A percentile compares a stretch with the other conserved stretches of the same genome.
These are phyloP conservation scores for Papiliotrema flavescens DNA, from an alignment of 1,284 basidiomycete species.

Conservation along the genomic window DNA sequence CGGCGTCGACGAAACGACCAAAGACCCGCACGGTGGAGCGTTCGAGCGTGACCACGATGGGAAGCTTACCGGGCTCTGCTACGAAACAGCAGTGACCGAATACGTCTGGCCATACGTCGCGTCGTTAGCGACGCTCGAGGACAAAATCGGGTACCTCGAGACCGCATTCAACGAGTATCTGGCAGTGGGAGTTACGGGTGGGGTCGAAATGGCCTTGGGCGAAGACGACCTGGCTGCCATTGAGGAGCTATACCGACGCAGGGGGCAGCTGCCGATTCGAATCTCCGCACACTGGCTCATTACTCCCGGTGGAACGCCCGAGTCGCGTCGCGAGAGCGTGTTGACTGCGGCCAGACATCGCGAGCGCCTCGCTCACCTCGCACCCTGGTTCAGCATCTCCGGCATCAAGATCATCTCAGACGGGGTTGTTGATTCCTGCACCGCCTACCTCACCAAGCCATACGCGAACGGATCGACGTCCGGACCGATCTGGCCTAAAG, in stretches of 20 bases:
- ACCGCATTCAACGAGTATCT: constrained; percentile 20
- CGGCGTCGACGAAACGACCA: constrained; percentile 18
- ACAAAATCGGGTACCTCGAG: constrained; percentile 14
- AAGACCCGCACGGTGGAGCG: constrained; percentile 22
- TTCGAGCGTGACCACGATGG: constrained; percentile 27
- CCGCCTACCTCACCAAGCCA: constrained; percentile 29
- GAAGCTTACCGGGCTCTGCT: constrained; percentile 20
- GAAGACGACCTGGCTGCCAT: constrained; percentile 24
- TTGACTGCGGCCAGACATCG: constrained; percentile 16
- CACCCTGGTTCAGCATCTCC: constrained; percentile 21
- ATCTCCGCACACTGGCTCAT: constrained; percentile 25
- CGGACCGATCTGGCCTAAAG: constrained; percentile 29
- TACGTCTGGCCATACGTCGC: constrained; percentile 31
- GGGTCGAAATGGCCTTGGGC: constrained; percentile 30
- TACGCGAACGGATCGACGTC: constrained; percentile 18
- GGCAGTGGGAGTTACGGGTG: constrained; percentile 25
- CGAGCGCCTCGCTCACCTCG: constrained; percentile 9
- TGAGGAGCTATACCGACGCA: constrained; percentile 15
- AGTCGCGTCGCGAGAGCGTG: constrained; percentile 15
- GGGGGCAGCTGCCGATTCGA: constrained; percentile 19
- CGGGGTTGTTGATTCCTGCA: constrained; percentile 34
- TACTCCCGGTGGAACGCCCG: constrained; percentile 11
- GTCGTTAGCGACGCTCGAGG: constrained; percentile 8
- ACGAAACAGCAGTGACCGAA: constrained; percentile 25
- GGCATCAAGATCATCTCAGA: constrained; percentile 38